Evolutionary conservation across 805 yeast species (phyloP), one percentile per base, ranked within the genome.

Genomic region (Diddensiella caesifluorescens): DNA sequence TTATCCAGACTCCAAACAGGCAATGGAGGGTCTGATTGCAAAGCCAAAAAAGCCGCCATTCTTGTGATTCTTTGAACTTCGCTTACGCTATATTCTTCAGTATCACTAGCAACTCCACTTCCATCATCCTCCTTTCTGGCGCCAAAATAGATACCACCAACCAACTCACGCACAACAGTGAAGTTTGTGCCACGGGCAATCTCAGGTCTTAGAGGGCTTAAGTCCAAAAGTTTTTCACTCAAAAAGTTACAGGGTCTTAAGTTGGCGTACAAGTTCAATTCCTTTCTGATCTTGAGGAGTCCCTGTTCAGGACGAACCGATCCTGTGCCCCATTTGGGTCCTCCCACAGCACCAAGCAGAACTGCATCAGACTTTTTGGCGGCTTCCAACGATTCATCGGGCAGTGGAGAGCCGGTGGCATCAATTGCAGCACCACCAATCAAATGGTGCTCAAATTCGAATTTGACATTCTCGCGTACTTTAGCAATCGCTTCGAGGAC

Each of bases 291-390:
- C 69, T 89, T 77, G 51, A 92, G 74, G 53, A 92, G 74, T 46
- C 98, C 98, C 68, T 87, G 97, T 65, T 92, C 98, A 39, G 98
- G 98, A 69, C 98, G 80, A 35, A 90, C 97, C 9, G 74, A 60
- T 38, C 97, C 97, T 21, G 97, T 85, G 27, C 97, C 97, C 98
- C 98, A 92, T 68, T 92, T 92, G 48, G 98, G 98, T 25, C 98
- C 98, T 50, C 98, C 98, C 25, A 92, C 98, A 5, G 98, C 96
- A 52, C 98, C 98, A 44, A 92, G 73, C 51, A 92, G 70, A n/a
- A 92, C 95, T 20, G 97, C 98, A 61, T 90, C 94, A 1, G 97
- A 82, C 34, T 69, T 68, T 65, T 86, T 88, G 27, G 97, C 75
- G 6, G 95, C 88, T 35, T 69, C 83, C 36, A 92, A 71, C 2